Percentiles rank a stretch among this genome's conserved stretches.
These are phyloP conservation scores for Fusarium goolgardi DNA, from an alignment of 2,329 filamentous ascomycete species.

Conservation along the genomic window DNA sequence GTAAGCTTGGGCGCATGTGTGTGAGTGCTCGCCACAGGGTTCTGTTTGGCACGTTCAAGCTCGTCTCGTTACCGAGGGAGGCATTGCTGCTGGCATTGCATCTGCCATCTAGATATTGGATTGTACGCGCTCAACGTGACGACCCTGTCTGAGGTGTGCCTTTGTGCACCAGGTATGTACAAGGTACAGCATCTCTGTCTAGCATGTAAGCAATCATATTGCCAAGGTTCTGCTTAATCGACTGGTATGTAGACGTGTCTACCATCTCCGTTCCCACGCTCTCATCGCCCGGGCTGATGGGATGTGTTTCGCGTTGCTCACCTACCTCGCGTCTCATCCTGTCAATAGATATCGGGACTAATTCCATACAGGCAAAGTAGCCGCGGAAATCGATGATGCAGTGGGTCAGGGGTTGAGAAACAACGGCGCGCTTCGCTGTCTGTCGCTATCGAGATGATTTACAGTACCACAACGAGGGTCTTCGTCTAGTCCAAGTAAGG, in stretches of 20 bases:
- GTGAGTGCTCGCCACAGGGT: conserved; percentile 17
- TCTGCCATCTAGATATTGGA: conserved; percentile 12
- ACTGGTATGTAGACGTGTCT: conserved; percentile 15
- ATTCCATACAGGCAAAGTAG: conserved; percentile 5
- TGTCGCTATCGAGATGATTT: conserved; percentile 31
- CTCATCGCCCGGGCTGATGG: conserved; percentile 16
- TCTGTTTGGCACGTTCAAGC: conserved; percentile 17
- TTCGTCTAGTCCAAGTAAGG: conserved; percentile 23
- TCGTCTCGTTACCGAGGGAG: conserved; percentile 20
- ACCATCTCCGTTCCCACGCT: conserved; percentile 1
- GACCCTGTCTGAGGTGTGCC: background rate
- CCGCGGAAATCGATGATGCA: conserved; percentile 43
- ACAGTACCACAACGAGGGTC: conserved; percentile 13
- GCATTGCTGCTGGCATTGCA: conserved; percentile 21
- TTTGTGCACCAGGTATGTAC: conserved; percentile 12
- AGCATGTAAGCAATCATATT: conserved; percentile 6
- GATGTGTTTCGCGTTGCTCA: conserved; percentile 20
- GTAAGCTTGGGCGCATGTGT: conserved; percentile 23
- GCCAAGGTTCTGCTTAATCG: conserved; percentile 12
- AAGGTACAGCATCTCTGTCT: conserved; percentile 2
- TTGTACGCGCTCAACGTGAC: conserved; percentile 24
- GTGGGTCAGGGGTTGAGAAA: conserved; percentile 43
- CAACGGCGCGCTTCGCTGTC: conserved; percentile 34
- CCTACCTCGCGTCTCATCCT: conserved; percentile 5
- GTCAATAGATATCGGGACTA: conserved; percentile 7